phyloP scores from a whole-genome alignment of 164 flowering plant species.

The Vitis cinerea region DNA sequence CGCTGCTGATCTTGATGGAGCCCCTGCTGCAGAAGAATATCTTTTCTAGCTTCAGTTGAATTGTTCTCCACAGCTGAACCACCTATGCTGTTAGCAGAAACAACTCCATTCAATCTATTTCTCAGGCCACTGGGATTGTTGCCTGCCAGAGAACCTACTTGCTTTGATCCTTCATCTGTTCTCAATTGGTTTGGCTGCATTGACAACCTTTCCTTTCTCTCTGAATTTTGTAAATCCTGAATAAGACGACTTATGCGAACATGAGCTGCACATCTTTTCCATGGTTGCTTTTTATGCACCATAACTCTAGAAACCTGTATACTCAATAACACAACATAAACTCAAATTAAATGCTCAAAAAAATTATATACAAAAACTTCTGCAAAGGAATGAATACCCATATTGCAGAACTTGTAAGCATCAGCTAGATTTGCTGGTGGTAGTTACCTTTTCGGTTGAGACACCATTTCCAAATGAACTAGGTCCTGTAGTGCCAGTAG shows the following conservation, averaged over 20 bases:
- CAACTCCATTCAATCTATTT: constrained; percentile 14
- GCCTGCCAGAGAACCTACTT: constrained; percentile 8
- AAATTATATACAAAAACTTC: not conserved
- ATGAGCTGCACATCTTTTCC: constrained; percentile 63
- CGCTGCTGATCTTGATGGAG: constrained; percentile 25
- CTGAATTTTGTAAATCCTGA: constrained; percentile 28
- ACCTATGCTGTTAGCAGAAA: not conserved
- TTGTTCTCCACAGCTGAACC: constrained; percentile 18
- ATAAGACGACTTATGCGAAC: constrained; percentile 58
- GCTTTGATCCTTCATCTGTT: constrained; percentile 26
- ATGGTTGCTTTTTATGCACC: constrained; percentile 18
- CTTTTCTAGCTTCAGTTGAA: constrained; percentile 25
- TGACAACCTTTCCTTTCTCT: constrained; percentile 18
- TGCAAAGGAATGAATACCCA: not conserved
- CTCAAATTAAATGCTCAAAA: constrained; percentile 3
- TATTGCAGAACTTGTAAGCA: not conserved
- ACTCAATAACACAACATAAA: constrained; percentile 1
- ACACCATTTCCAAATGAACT: constrained; percentile 15
- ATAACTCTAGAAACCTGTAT: constrained; percentile 32
- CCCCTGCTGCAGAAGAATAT: constrained; percentile 24
- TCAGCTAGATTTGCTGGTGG: not conserved
- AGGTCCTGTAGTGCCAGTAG: constrained; percentile 19
- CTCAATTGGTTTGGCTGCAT: constrained; percentile 15
- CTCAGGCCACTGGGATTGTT: constrained; percentile 3
- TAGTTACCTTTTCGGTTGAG: constrained; percentile 39